Base-by-base conservation (phyloP, 2,329 filamentous ascomycete genomes). In the Colletotrichum tropicicola region DNA sequence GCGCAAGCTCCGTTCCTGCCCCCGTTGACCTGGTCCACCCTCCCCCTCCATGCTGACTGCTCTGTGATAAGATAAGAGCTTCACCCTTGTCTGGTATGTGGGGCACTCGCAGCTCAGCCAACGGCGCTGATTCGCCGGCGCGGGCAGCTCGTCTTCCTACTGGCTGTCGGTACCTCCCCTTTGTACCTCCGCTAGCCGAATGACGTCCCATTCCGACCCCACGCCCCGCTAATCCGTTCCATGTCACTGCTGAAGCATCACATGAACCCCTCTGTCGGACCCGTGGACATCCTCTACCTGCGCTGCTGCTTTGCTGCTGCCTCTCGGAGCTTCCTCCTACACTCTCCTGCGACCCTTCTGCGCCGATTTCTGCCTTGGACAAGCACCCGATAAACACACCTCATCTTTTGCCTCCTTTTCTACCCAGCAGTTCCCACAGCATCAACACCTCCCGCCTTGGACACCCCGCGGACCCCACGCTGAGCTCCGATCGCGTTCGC, bases 21-120 rank as follows among this genome's bases (percentile, higher is more conserved):
- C n/a, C n/a, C n/a, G n/a, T n/a, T n/a, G n/a, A n/a, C n/a, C n/a
- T n/a, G n/a, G n/a, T 30, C 27, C 27, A 30, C 13, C 45, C 27
- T 30, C n/a, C n/a, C n/a, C n/a, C n/a, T n/a, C n/a, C n/a, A n/a
- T n/a, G 23, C 19, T 10, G 27, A 10, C 13, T 17, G n/a, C 27
- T n/a, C n/a, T n/a, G n/a, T 51, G 62, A 65, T 65, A 62, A 65
- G 62, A 65, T 65, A 65, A 62, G 58, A 65, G 58, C 62, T 62
- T n/a, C 15, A 39, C 52, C 58, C 49, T 41, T 47, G 57, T 17
- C 10, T 45, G 49, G 28, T 15, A 47, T 21, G 45, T 59, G 59
- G 59, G 47, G 37, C 44, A 3, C 2, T 7, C 8, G 15, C 39
- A 56, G 21, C 51, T 45, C 30, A 45, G 10, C 17, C 7, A 35